phyloP scores from a whole-genome alignment of 108 stramenopile genomes.

The Chaetoceros muelleri region DNA sequence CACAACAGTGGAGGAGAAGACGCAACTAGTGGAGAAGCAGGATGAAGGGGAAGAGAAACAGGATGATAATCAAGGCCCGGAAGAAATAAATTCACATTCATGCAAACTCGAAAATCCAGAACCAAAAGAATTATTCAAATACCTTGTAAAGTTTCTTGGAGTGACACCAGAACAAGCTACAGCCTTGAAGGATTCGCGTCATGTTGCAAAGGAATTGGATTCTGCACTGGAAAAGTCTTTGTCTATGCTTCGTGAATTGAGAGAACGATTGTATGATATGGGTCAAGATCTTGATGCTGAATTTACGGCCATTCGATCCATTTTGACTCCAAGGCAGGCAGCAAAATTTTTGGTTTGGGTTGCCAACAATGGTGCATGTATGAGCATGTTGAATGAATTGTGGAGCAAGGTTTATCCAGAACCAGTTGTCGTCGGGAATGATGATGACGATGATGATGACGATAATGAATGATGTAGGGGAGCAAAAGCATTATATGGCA shows the following conservation, averaged over 20 bases:
- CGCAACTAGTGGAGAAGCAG: neutral
- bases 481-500: too few species aligned
- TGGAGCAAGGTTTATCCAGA: slow-evolving; percentile 57
- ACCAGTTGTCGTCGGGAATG: neutral
- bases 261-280: slow-evolving; percentile 33
- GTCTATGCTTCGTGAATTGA: slow-evolving; percentile 38
- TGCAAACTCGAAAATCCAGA: slow-evolving; percentile 11
- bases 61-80: neutral
- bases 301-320: slow-evolving; percentile 65
- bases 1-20: neutral
- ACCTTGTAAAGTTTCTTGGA: slow-evolving; percentile 26
- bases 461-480: neutral
- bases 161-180: slow-evolving; percentile 56
- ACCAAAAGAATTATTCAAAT: slow-evolving; percentile 34
- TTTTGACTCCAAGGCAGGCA: slow-evolving; percentile 79
- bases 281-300: slow-evolving; percentile 72
- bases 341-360: slow-evolving; percentile 94
- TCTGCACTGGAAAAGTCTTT: slow-evolving; percentile 33
- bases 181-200: slow-evolving; percentile 50
- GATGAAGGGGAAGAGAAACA: neutral
- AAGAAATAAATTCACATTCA: neutral
- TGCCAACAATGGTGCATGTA: slow-evolving; percentile 81
- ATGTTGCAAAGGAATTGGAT: slow-evolving; percentile 69
- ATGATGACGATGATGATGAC: neutral
- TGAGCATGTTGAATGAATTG: slow-evolving; percentile 92